Base-by-base conservation (phyloP, 2,329 filamentous ascomycete genomes). In the Exophiala sideris region DNA sequence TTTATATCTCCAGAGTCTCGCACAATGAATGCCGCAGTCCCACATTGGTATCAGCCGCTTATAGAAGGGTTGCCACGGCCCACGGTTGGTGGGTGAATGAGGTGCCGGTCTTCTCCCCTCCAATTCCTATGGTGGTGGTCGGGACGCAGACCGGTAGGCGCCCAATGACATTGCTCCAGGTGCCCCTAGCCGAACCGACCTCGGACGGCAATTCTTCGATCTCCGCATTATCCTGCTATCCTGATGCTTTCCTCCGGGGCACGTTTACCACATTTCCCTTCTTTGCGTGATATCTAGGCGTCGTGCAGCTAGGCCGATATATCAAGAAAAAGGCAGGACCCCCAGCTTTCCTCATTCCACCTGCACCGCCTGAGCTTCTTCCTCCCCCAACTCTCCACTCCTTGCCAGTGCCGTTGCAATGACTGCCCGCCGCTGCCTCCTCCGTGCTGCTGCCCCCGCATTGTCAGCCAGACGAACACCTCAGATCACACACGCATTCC, bases 391-490 rank as follows among this genome's bases (percentile, higher is more conserved):
- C 16, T 16, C 21, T 18, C 36, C 45, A 36, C 9, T 34, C 36
- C 41, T 14, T 40, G 8, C 10, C 21, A 16, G 32, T 50, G 7
- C 47, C n/a, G 34, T 45, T 48, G 50, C 38, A 21, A 64, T 64
- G 62, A 58, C 62, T 44, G 56, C 56, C 20, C 58, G 59, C 32
- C 58, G 60, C 40, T 56, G 54, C 11, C 41, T 61, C 9, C 46
- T 58, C 32, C 54, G 62, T 14, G 56, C 58, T 14, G 56, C 58
- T 36, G 56, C 62, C 46, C 62, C 62, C 47, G 54, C 62, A 52
- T 50, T 64, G 52, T 57, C 62, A 39, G 46, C 48, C 34, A 47
- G 57, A 57, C 56, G 61, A 54, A 45, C 59, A 32, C 54, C 59
- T 29, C 59, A 56, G 35, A 48, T 61, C 45, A 36, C 54, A 3